Percentiles rank a stretch among this genome's conserved stretches.
Evolutionary conservation across 2,329 filamentous ascomycete species (phyloP).

Genomic region (Penicillium sp.): DNA sequence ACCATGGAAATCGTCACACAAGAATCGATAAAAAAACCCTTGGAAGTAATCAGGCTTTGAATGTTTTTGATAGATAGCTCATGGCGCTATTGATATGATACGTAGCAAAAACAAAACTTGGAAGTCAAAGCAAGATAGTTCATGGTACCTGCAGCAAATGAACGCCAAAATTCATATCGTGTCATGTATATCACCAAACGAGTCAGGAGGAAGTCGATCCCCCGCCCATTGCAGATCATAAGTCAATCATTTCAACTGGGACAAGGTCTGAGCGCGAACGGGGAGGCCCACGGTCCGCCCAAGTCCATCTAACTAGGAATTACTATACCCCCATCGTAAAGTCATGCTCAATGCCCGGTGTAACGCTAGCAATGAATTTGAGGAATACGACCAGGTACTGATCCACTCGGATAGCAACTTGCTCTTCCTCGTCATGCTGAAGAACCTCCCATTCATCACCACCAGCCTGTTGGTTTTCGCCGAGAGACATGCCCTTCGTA

Average conservation of each 20-base stretch:
- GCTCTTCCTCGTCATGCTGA: constrained; percentile 50
- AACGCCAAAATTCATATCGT: constrained; percentile 23
- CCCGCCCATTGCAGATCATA: neutral
- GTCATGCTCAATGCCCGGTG: constrained; percentile 95
- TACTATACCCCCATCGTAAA: constrained; percentile 89
- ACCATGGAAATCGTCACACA: neutral
- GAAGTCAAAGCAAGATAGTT: constrained; percentile 1
- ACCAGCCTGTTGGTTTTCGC: constrained; percentile 45
- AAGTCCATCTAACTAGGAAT: neutral
- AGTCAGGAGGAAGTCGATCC: neutral
- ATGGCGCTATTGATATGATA: constrained; percentile 1
- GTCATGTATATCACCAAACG: constrained; percentile 20
- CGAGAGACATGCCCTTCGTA: constrained; percentile 64
- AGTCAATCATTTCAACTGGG: neutral
- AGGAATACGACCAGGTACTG: constrained; percentile 54
- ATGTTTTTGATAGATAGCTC: neutral
- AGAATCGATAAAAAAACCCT: neutral
- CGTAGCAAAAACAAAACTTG: neutral
- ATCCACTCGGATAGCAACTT: constrained; percentile 51
- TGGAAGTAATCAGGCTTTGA: neutral
- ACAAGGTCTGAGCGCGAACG: neutral
- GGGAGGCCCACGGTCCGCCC: neutral
- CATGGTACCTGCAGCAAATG: constrained; percentile 10
- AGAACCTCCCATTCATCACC: constrained; percentile 67
- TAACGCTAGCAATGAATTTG: constrained; percentile 82